A percentile compares a stretch with the other conserved stretches of the same genome.
Evolutionary conservation across 805 yeast species (phyloP).

Genomic region (Saturnispora dispora): DNA sequence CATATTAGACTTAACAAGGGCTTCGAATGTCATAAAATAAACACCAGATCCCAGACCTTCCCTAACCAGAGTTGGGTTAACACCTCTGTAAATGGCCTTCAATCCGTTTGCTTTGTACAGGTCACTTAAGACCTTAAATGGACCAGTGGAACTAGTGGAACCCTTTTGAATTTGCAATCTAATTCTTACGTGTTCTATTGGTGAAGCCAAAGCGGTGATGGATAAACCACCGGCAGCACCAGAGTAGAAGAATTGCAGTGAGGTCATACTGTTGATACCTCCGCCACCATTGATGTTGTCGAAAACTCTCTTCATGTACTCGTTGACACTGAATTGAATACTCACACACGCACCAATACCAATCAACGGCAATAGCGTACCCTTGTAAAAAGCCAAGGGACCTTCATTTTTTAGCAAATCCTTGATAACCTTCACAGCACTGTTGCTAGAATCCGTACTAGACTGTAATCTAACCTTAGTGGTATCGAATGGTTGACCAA

Average conservation of each 20-base stretch:
- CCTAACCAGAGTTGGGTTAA: constrained; percentile 72
- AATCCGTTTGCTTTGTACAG: constrained; percentile 47
- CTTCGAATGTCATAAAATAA: constrained; percentile 87
- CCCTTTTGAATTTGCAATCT: constrained; percentile 80
- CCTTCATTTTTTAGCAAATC: constrained; percentile 75
- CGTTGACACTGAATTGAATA: constrained; percentile 91
- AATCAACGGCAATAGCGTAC: constrained; percentile 83
- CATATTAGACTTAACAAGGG: constrained; percentile 62
- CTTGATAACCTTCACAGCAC: constrained; percentile 66
- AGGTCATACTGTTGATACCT: constrained; percentile 38
- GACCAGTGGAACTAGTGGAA: constrained; percentile 47
- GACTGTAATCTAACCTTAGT: constrained; percentile 90
- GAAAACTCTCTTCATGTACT: constrained; percentile 81
- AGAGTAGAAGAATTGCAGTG: constrained; percentile 64
- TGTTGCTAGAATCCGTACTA: constrained; percentile 57
- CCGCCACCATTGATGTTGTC: constrained; percentile 33
- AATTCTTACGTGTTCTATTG: constrained; percentile 92
- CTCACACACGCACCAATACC: constrained; percentile 99
- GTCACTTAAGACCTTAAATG: constrained; percentile 59
- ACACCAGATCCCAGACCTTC: constrained; percentile 85
- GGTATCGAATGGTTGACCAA: constrained; percentile 95
- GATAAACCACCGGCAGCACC: constrained; percentile 93
- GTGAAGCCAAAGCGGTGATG: constrained; percentile 81
- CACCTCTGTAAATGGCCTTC: constrained; percentile 57
- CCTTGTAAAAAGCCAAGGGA: constrained; percentile 78